These are phyloP conservation scores for Geranomyces variabilis DNA, from an alignment of 192 early-diverging fungal genomes.

Conservation along the genomic window DNA sequence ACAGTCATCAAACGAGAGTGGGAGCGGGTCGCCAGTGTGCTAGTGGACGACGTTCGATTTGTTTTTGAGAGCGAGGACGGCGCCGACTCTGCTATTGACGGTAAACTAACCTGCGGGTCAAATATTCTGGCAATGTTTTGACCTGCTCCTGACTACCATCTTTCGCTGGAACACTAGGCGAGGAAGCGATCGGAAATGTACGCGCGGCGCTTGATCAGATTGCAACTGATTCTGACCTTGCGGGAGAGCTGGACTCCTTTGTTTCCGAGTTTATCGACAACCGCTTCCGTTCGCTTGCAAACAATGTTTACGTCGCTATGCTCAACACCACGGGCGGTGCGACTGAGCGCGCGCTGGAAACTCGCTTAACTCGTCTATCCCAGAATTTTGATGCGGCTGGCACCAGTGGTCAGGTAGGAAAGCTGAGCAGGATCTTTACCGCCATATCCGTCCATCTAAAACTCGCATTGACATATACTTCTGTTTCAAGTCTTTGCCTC, in stretches of 20 bases:
- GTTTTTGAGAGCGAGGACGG: slow-evolving; percentile 29
- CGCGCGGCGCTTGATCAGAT: slow-evolving; percentile 7
- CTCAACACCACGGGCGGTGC: slow-evolving; percentile 13
- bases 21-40: slow-evolving; percentile 19
- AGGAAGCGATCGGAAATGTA: slow-evolving; percentile 9
- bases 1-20: slow-evolving; percentile 23
- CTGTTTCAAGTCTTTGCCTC: neutral
- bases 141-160: no score
- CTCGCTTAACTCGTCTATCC: slow-evolving; percentile 8
- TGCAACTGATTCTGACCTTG: slow-evolving; percentile 9
- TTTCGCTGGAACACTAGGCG: slow-evolving; percentile 7
- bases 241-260: slow-evolving; percentile 15
- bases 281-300: slow-evolving; percentile 6
- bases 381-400: neutral
- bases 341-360: slow-evolving; percentile 3
- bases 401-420: neutral
- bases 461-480: neutral
- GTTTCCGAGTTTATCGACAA: slow-evolving; percentile 21
- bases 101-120: no score
- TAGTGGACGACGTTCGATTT: slow-evolving; percentile 35
- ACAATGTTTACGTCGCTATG: slow-evolving; percentile 23
- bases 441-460: no score
- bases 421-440: no score
- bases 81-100: slow-evolving; percentile 19
- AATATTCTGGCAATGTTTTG: neutral